Evolutionary conservation across 805 yeast genomes (phyloP), one percentile per base, ranked within the genome.

Genomic region (Metschnikowia borealis): DNA sequence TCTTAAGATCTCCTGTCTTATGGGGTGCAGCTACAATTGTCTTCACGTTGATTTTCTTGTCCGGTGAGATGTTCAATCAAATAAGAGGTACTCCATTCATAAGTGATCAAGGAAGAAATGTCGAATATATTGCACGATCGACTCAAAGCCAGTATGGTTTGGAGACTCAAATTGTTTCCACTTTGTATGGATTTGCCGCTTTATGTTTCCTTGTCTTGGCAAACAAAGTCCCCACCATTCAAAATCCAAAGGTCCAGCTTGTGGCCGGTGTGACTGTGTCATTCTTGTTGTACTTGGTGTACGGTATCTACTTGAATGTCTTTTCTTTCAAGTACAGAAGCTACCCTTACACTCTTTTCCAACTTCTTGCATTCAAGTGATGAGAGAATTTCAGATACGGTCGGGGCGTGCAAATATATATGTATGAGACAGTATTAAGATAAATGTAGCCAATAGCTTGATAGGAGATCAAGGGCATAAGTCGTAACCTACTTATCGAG

Each of bases 31-130:
- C 79, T 10, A 77, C 87, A 3, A 73, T 87, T n/a, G 71, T 86
- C 50, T 59, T 79, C 17, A 78, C 88, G 35, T 71, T 91, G 52
- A 70, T 90, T 58, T 87, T 91, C 74, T 82, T 80, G 44, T 75
- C 92, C 6, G 99, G 99, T 15, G 87, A 90, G 70, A 94, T 94
- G 99, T 94, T 83, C 78, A 91, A 89, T 66, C 79, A 81, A 57
- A 94, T 94, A 55, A 82, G 97, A 84, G 53, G 91, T 52, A 56
- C 90, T 77, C 72, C 77, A 50, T 57, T 44, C 35, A 44, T 57
- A 43, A 39, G 40, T 14, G 59, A 55, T 14, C 36, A 40, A 13
- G 54, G 48, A 3, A 33, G 26, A 2, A 23, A 23, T n/a, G 47
- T 49, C 10, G 59, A 55, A 51, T 50, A 55, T 29, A 47, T 55